Base-by-base conservation (phyloP, 441 rosid genomes). In the Arabidopsis lyrata region DNA sequence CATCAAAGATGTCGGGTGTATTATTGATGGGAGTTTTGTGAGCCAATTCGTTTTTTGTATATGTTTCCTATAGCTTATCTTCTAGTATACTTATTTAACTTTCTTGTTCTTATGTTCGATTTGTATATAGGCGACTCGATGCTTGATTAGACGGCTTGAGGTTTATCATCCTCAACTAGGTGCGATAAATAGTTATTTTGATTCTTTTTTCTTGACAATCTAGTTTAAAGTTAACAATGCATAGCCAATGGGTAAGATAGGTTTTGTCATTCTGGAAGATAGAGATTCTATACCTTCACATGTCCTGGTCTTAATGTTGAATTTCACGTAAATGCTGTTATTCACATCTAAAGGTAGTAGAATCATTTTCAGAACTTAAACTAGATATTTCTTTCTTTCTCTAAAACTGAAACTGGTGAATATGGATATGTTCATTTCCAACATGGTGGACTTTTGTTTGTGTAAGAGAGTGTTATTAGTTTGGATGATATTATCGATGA, bases 161-260 rank as follows among this genome's bases (percentile, higher is more conserved):
- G 79, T 63, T 76, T 69, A 55, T 56, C 79, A 56, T 69, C 66
- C 80, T 70, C 55, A 49, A 29, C 31, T 76, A 70, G 75, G 79
- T 76, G 79, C 61, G 75, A 76, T 63, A 55, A 39, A 24, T 68
- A 53, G 65, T 61, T 68, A 8, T 53, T 53, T 44, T 11, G 3
- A 53, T 38, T 45, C 2, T 3, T 53, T 44, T 44, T 62, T 35
- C 13, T 54, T 24, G 65, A 12, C 50, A 36, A 59, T 52, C 38
- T 45, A 34, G 27, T 75, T 52, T 44, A 34, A 67, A 62, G 59
- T 31, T 61, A 10, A 67, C 41, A 50, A 60, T 52, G 49, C 36
- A 5, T 38, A 57, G 34, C 66, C 16, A 12, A 22, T 49, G 68
- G 22, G 63, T 66, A 14, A 12, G n/a, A 10, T 6, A 6, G 42